These are phyloP conservation scores for Gilbertella persicaria DNA, from an alignment of 371 early-diverging fungal species.

Conservation along the genomic window DNA sequence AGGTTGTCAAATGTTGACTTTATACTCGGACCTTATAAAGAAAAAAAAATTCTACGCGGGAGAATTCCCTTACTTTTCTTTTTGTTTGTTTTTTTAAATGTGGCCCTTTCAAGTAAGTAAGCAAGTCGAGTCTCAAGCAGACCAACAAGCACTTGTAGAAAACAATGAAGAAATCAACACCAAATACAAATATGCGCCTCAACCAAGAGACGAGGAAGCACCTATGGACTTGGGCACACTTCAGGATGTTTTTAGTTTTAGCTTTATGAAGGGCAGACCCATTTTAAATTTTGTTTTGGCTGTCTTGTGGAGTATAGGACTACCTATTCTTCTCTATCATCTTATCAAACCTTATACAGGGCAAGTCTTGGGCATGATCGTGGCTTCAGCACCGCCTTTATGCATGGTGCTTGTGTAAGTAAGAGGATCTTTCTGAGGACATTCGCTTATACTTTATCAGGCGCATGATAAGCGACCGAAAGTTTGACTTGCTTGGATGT, in stretches of 20 bases:
- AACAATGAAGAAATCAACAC: too few relatives aligned
- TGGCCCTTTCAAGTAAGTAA: too few relatives aligned
- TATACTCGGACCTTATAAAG: too few relatives aligned
- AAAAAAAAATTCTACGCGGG: too few relatives aligned
- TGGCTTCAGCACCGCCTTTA: conserved; percentile 31
- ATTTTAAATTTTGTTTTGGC: conserved; percentile 31
- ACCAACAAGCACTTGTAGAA: too few relatives aligned
- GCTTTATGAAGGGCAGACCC: conserved; percentile 28
- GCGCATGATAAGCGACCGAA: conserved; percentile 27
- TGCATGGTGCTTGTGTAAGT: conserved; percentile 26
- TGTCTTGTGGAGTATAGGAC: conserved; percentile 31
- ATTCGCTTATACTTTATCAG: conserved; percentile 11
- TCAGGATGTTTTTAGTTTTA: conserved; percentile 29
- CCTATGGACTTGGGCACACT: conserved; percentile 31
- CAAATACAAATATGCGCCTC: too few relatives aligned
- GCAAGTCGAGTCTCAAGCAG: too few relatives aligned
- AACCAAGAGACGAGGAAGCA: conserved; percentile 23
- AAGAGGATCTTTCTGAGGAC: background rate
- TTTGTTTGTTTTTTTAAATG: too few relatives aligned
- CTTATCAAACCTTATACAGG: conserved; percentile 26
- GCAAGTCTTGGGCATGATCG: conserved; percentile 30
- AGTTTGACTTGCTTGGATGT: conserved; percentile 30
- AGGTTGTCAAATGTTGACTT: too few relatives aligned
- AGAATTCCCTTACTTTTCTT: too few relatives aligned
- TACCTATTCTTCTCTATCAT: conserved; percentile 28